Conservation (phyloP, 2,329 filamentous ascomycete genomes). For the Cyphellophora attinorum region DNA sequence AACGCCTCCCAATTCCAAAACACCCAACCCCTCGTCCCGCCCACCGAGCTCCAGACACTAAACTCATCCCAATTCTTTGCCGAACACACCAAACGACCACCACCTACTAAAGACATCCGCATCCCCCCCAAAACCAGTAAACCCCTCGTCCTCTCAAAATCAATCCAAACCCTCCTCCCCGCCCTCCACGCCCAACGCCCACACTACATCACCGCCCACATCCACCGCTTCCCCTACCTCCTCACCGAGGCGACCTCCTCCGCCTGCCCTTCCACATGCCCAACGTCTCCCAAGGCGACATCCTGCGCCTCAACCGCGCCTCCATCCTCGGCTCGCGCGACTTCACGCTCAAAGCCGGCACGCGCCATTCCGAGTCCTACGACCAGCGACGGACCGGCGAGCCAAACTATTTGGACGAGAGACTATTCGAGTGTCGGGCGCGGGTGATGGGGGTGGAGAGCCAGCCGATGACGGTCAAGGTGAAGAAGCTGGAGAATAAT, state of each 20-base stretch:
- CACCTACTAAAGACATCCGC: slow-evolving; percentile 10
- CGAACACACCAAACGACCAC: slow-evolving; percentile 7
- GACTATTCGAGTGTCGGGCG: slow-evolving; percentile 75
- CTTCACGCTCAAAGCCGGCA: slow-evolving; percentile 70
- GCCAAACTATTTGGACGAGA: slow-evolving; percentile 61
- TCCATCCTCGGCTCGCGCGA: slow-evolving; percentile 75
- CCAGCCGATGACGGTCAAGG: slow-evolving; percentile 50
- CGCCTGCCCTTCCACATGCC: slow-evolving; percentile 74
- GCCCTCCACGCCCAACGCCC: slow-evolving; percentile 33
- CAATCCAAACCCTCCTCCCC: slow-evolving; percentile 33
- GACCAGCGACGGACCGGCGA: slow-evolving; percentile 16
- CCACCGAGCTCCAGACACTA: slow-evolving; percentile 18
- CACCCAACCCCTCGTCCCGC: slow-evolving; percentile 22
- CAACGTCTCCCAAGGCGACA: slow-evolving; percentile 67
- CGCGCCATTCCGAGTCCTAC: slow-evolving; percentile 29
- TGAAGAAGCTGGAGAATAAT: slow-evolving; percentile 57
- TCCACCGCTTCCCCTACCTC: slow-evolving; percentile 41
- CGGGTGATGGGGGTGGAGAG: slow-evolving; percentile 76
- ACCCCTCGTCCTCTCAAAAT: slow-evolving; percentile 31
- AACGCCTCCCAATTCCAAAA: slow-evolving; percentile 23
- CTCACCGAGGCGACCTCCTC: slow-evolving; percentile 58
- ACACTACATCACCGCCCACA: slow-evolving; percentile 38
- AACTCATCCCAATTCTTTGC: slow-evolving; percentile 9
- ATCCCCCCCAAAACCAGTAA: slow-evolving; percentile 18
- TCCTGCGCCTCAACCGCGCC: slow-evolving; percentile 80